Base-by-base conservation (phyloP, 2,329 filamentous ascomycete genomes). In the Cercospora sp. region DNA sequence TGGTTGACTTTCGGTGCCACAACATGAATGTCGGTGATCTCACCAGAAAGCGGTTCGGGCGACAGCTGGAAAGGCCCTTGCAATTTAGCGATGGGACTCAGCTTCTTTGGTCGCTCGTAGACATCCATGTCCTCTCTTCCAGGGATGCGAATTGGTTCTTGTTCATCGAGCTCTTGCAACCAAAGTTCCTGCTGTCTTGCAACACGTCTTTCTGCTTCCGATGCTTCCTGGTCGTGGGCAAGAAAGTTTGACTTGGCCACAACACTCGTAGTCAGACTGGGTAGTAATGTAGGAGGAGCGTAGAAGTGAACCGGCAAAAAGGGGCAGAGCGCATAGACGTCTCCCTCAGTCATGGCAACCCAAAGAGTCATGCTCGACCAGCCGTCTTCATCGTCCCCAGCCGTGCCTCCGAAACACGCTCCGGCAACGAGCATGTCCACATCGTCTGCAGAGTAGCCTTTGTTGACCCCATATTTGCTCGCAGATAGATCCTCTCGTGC, bases 361-460 rank as follows among this genome's bases (percentile, higher is more conserved):
- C 94, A 99, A 10, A 99, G 84, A 0, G 95, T 98, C 91, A 97
- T 97, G 9, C 94, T 89, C 7, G 93, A 91, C 95, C 95, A 99
- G 1, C 86, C 86, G 74, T 87, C 83, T 71, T 89, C 86, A 42
- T 85, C 85, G 64, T 85, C 83, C 65, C 79, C 81, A 9, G 85
- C 87, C 61, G 78, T 82, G 28, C 93, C 93, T 13, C 93, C 94
- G 81, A 99, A 99, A 77, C 89, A 92, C 61, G 94, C 93, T 1
- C 94, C 90, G 3, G 93, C 93, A 23, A 96, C 93, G 76, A 97
- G 92, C 90, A 99, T 96, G 77, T 98, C 94, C 67, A 96, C 90
- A 1, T 87, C 88, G 77, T 98, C 94, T 0, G 93, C 91, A 4
- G 93, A 97, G 75, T 96, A 98, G 9, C 89, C 90, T 73, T 91